Evolutionary conservation across 306 rosid genomes (phyloP), one percentile per base, ranked within the genome.

Genomic region (Pterocarpus santalinus): DNA sequence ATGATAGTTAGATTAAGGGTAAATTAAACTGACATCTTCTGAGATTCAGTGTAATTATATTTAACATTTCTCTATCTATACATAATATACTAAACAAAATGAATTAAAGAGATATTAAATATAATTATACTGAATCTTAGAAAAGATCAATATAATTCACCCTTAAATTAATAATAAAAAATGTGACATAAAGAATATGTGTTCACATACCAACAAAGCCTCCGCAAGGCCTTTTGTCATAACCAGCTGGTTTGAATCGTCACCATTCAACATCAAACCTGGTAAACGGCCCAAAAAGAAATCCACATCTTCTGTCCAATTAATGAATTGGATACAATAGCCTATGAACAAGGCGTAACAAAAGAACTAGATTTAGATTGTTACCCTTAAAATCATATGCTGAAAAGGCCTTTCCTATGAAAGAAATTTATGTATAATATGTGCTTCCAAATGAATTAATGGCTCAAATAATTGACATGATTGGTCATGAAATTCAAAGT

Each of bases 201-300:
- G 34, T 43, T 73, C 0, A 58, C 69, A n/a, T 80, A 85, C 88
- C 83, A 7, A 14, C 12, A 85, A 30, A 4, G 88, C 77, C 2
- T 77, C 49, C 14, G 76, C 83, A 3, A 85, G 72, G 0, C 77
- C 88, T 60, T 77, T 64, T 0, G 66, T 76, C 51, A 72, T 57
- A 39, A 55, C 8, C 38, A 30, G 11, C 28, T 71, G 61, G 32
- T 81, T 61, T 1, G 1, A 0, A 32, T 32, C 65, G 35, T 51
- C 47, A 2, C 77, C 85, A 38, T 65, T 73, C 53, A 85, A 85
- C 28, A n/a, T 3, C 38, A 81, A 65, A 44, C 6, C 0, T 6
- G 72, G 66, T 7, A 85, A 36, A 13, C 0, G 7, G 14, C 15
- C 30, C 5, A 85, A 5, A 51, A 72, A 77, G 1, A 0, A 6